Conservation (phyloP, 2,329 filamentous ascomycete species). For the Cadophora sp. region DNA sequence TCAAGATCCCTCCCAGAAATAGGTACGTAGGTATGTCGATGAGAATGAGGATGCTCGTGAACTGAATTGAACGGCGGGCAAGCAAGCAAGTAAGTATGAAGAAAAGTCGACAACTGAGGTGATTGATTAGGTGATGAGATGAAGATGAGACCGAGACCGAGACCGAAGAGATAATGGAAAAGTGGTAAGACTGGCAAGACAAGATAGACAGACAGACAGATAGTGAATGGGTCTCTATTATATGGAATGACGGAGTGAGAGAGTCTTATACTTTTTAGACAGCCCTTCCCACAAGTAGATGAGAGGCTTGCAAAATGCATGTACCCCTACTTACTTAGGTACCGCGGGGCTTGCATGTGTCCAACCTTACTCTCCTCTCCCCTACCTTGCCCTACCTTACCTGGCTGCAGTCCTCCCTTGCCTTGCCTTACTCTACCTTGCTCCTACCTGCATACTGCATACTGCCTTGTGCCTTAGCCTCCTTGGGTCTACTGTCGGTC, state of each 20-base stretch:
- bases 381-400: not conserved
- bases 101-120: not conserved
- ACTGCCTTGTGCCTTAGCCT: not conserved
- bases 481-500: slow-evolving; percentile 4
- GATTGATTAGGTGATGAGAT: not conserved
- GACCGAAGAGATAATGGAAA: slow-evolving; percentile 11
- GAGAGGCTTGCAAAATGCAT: slow-evolving; percentile 9
- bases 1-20: slow-evolving; percentile 18
- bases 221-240: not conserved
- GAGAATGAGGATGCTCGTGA: not conserved
- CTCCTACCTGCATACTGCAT: slow-evolving; percentile 8
- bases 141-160: not conserved
- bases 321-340: not conserved
- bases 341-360: slow-evolving; percentile 4
- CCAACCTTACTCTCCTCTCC: not conserved
- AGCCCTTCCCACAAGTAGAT: not conserved
- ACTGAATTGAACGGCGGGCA: not conserved
- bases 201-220: slow-evolving; percentile 6
- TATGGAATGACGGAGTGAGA: not conserved
- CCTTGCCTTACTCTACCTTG: slow-evolving; percentile 2
- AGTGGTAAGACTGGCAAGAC: slow-evolving; percentile 4
- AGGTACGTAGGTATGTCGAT: not conserved
- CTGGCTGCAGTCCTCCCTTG: too few relatives aligned
- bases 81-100: not conserved
- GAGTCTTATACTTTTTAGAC: slow-evolving; percentile 15